phyloP scores from a whole-genome alignment of 495 filamentous ascomycete species.

The Pseudevernia furfuracea region DNA sequence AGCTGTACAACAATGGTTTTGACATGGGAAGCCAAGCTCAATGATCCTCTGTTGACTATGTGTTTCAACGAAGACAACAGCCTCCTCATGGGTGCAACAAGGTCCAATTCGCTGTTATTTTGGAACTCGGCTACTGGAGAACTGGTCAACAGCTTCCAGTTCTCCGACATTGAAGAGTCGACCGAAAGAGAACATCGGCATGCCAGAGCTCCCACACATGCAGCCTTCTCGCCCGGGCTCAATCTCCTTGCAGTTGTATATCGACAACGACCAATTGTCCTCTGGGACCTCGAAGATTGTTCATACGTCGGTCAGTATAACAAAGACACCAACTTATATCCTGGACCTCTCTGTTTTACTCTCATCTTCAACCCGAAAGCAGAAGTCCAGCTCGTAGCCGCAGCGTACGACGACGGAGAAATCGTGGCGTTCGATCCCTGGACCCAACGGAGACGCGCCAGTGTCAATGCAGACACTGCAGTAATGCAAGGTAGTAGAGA shows the following conservation, averaged over 20 bases:
- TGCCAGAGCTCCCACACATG: background rate
- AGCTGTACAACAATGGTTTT: background rate
- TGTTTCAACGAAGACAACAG: background rate
- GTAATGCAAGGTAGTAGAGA: background rate
- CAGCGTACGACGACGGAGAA: background rate
- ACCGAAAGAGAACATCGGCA: background rate
- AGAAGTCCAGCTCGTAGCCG: background rate
- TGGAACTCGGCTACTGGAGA: background rate
- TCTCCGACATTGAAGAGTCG: background rate
- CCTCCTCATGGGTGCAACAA: background rate
- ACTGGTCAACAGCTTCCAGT: background rate
- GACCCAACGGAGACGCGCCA: background rate
- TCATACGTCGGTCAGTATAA: background rate
- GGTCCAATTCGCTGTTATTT: background rate
- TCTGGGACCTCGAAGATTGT: background rate
- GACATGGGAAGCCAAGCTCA: background rate
- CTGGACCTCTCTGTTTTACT: background rate
- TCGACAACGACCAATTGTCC: background rate
- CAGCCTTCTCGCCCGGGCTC: background rate
- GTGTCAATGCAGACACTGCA: background rate
- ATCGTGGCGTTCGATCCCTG: background rate
- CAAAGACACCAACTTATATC: background rate
- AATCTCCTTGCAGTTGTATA: background rate
- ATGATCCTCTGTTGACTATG: background rate
- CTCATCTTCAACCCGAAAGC: conserved; percentile 3